Evolutionary conservation across 2,329 filamentous ascomycete genomes (phyloP), one percentile per base, ranked within the genome.

Genomic region (Sporothrix inflata): DNA sequence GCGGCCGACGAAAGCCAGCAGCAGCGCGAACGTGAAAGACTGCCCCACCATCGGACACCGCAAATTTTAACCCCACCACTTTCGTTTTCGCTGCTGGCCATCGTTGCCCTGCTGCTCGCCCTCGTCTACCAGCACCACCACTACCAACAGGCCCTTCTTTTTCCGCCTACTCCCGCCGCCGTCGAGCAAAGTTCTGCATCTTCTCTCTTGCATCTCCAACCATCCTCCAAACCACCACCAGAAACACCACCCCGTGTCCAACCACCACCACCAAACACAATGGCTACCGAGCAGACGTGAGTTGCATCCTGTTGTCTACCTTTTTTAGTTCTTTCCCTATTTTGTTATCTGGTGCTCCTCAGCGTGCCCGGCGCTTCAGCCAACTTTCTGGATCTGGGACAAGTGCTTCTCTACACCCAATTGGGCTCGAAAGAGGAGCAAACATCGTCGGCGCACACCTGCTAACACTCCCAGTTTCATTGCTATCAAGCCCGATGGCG

Each of bases 401-500:
- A 42, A 19, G 49, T 51, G 21, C 61, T 14, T 34, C 16, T 40
- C 66, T 65, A 1, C 16, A 12, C 21, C 14, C 38, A 49, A 61
- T 69, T 72, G 53, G 45, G 40, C 19, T 42, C 45, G 24, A 16
- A 57, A 47, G 16, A 61, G 16, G 7, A 49, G 16, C 24, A 66
- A 12, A 6, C 45, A 60, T 7, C 4, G n/a, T 7, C 19, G 19
- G 7, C n/a, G 19, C 57, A 24, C 21, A 51, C 19, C 30, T 27
- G 61, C 73, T 75, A 60, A 77, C 69, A 30, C 38, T 71, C 78
- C 78, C 81, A 98, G 95, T 88, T 98, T 98, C 93, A 98, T 98
- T 90, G 96, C 96, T 83, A 94, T 99, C 90, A 99, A 99, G 94
- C 96, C 95, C 80, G 96, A 98, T 87, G 96, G 96, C 85, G 96